Base-by-base conservation (phyloP, 352 stramenopile genomes). In the Globisporangium cederbergense region DNA sequence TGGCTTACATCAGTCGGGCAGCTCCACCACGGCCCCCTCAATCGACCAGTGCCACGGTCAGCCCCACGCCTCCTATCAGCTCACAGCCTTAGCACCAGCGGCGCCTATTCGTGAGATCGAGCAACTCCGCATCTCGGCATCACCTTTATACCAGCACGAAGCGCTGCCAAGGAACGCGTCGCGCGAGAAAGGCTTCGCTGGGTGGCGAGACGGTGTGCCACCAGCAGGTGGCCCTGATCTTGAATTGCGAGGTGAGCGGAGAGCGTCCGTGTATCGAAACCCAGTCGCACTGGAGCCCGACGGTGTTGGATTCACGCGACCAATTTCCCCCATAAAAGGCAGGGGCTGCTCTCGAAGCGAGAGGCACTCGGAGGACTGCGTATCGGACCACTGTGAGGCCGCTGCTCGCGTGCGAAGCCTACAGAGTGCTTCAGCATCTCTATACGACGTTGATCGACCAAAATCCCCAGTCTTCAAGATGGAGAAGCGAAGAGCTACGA, bases 381-480 rank as follows among this genome's bases (percentile, higher is more conserved):
- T 3, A 3, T 25, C 42, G 16, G 42, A 62, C 22, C 62, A 62
- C 54, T 62, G 61, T 7, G 61, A 52, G 38, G 61, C 53, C 10
- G 58, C 58, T 7, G 52, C 53, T 56, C 52, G 43, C 4, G 47
- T 54, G 2, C 47, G 18, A 50, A n/a, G 58, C 46, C 36, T 28
- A 0, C 32, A 64, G 47, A 42, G n/a, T 22, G 38, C 38, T 10
- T n/a, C 59, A 18, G 28, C 52, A n/a, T 38, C 46, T 4, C 22
- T n/a, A 10, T 30, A 4, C 36, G 45, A 34, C 10, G 30, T 25
- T 10, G 51, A 25, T 1, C 30, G n/a, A 38, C 18, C 18, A 34
- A 53, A 60, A 30, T 67, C 54, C 0, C 62, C 62, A 20, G 42
- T 58, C 6, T 62, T 67, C 38, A 56, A 55, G 43, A 58, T 67